Conservation (phyloP, 148 eudicot genomes). For the Camellia sinensis region DNA sequence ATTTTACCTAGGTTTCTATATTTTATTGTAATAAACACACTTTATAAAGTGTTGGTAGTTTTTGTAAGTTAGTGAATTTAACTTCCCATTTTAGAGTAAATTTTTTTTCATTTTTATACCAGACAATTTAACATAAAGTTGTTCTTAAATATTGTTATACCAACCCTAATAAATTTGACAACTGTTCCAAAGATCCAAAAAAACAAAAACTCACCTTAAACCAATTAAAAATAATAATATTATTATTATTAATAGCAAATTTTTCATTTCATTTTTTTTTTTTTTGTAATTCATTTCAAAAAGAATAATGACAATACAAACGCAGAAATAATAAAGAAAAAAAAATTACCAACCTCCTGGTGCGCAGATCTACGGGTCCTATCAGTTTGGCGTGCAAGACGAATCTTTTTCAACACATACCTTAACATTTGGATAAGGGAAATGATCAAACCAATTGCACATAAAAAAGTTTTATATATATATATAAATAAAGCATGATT, state of each 20-base stretch:
- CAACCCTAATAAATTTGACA: neutral
- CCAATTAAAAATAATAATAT: neutral
- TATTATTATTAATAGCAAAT: no score
- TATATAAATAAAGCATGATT: neutral
- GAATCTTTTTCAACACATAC: conserved; percentile 95
- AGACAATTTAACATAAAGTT: neutral
- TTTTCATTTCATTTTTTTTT: no score
- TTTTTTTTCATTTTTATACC: neutral
- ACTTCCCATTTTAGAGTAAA: neutral
- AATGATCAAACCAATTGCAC: neutral
- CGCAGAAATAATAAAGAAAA: no score
- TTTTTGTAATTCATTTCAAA: no score
- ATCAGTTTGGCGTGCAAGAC: conserved; percentile 95
- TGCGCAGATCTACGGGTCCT: conserved; percentile 91
- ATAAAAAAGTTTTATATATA: no score
- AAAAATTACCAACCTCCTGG: conserved; percentile 66
- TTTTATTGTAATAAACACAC: neutral
- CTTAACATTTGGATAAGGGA: conserved; percentile 36
- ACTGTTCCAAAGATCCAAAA: neutral
- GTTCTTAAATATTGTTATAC: neutral
- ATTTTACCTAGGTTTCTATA: neutral
- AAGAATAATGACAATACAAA: no score
- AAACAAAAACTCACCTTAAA: neutral
- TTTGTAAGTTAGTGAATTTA: neutral
- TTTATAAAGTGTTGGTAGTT: neutral